These are phyloP conservation scores for Daucus carota DNA, from an alignment of 129 eudicot species.

Conservation along the genomic window DH1_v3.0 NC_030383.2:64414501-64415000, in stretches of 20 bases:
- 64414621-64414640: background rate
- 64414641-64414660: background rate
- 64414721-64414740: conserved; percentile 89
- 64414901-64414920: background rate
- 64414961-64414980: conserved; percentile 88
- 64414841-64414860: conserved; percentile 74
- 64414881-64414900: background rate
- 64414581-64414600: background rate
- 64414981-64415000: conserved; percentile 84
- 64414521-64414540: background rate
- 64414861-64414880: background rate
- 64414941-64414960: conserved; percentile 90
- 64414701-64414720: background rate
- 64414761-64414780: conserved; percentile 81
- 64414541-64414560: background rate
- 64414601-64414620: background rate
- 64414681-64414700: conserved; percentile 9
- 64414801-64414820: conserved; percentile 83
- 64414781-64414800: conserved; percentile 76
- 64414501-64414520: background rate
- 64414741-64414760: conserved; percentile 87
- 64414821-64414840: conserved; percentile 72
- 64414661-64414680: background rate
- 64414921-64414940: conserved; percentile 14
- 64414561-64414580: background rate